Percentiles rank a stretch among this genome's conserved stretches.
These are phyloP conservation scores for Termitomyces sp. DNA, from an alignment of 1,284 basidiomycete genomes.

Conservation along the genomic window DNA sequence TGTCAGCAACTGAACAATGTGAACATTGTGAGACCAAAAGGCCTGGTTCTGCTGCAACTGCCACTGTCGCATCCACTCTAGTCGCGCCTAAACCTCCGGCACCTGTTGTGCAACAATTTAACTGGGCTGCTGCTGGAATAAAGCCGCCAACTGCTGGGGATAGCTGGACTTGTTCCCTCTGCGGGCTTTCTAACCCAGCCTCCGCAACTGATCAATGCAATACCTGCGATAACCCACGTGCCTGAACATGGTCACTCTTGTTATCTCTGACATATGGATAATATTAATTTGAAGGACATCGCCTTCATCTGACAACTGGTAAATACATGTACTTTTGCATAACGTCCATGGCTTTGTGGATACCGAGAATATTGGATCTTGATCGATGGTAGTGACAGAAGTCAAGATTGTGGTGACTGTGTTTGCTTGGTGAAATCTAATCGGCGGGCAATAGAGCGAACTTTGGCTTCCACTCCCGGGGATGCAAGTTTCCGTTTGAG, in stretches of 20 bases:
- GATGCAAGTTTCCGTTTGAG: conserved; percentile 45
- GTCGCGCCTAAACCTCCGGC: neutral
- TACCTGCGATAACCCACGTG: conserved; percentile 41
- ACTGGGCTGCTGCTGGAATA: conserved; percentile 42
- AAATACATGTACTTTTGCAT: conserved; percentile 2
- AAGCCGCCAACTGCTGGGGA: conserved; percentile 21
- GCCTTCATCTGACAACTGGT: neutral
- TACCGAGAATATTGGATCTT: neutral
- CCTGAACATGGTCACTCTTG: neutral
- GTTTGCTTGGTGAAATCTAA: conserved; percentile 42
- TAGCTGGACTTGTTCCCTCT: conserved; percentile 40
- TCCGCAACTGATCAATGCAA: conserved; percentile 43
- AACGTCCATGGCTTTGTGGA: neutral
- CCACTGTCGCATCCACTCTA: conserved; percentile 4
- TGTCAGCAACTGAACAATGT: conserved; percentile 37
- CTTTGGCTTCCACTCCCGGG: conserved; percentile 34
- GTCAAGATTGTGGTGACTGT: conserved; percentile 23
- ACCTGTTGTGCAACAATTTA: conserved; percentile 28
- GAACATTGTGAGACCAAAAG: conserved; percentile 39
- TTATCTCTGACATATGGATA: neutral
- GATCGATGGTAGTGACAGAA: neutral
- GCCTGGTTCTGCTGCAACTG: neutral
- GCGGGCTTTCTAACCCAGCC: conserved; percentile 39
- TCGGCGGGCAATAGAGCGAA: conserved; percentile 41
- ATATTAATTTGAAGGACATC: neutral